phyloP scores from a whole-genome alignment of 2,329 filamentous ascomycete genomes.

The Xylaria sp. region DNA sequence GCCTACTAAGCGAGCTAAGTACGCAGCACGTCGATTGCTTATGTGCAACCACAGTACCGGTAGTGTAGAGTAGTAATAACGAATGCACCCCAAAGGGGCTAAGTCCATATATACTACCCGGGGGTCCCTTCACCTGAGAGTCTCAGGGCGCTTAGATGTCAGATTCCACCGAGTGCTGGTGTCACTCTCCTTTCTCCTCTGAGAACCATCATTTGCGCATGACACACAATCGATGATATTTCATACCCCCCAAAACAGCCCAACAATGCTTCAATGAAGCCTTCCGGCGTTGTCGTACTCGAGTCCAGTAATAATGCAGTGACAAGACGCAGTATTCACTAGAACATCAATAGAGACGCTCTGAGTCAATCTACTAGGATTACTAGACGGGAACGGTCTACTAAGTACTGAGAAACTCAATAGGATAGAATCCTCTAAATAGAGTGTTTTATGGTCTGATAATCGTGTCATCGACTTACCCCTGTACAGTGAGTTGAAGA shows the following conservation, averaged over 20 bases:
- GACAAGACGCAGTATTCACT: neutral
- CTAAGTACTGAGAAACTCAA: neutral
- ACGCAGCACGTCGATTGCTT: neutral
- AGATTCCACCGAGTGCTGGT: neutral
- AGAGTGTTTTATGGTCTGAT: constrained; percentile 38
- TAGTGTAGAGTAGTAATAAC: neutral
- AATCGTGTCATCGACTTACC: constrained; percentile 6
- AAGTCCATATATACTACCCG: too few relatives aligned
- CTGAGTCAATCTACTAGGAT: neutral
- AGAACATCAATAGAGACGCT: neutral
- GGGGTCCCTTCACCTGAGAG: neutral
- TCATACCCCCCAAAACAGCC: neutral
- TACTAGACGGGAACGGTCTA: neutral
- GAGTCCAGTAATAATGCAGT: neutral
- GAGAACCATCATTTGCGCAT: neutral
- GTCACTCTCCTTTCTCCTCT: neutral
- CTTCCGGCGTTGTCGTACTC: neutral
- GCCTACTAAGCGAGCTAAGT: too few relatives aligned
- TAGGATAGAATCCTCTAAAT: constrained; percentile 19
- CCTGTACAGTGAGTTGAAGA: neutral
- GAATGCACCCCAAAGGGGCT: neutral
- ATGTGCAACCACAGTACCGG: neutral
- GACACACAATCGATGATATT: neutral
- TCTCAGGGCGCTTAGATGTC: constrained; percentile 7
- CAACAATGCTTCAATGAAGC: neutral